Evolutionary conservation across 2,329 filamentous ascomycete species (phyloP), one percentile per base, ranked within the genome.

Genomic region (Leptographium radiaticola): DNA sequence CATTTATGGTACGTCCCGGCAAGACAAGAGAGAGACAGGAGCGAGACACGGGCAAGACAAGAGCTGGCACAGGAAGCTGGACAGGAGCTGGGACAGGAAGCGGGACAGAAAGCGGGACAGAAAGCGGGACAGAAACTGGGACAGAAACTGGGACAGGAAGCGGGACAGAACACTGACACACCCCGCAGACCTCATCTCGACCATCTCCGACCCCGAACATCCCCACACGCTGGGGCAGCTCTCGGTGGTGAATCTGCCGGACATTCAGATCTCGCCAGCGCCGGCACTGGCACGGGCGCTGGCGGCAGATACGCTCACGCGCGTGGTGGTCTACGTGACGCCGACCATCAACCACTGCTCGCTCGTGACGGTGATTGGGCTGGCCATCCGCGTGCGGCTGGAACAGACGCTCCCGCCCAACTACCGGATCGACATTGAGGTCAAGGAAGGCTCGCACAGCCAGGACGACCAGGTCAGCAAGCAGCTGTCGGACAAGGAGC

Each of bases 271-370:
- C 61, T 75, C 74, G 46, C 80, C 83, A 49, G 77, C 85, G 8
- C 76, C 73, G 70, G 11, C 70, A 70, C 46, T 52, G 16, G 10
- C 77, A 71, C 9, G 15, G 4, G 31, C 49, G 16, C 31, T 51
- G 33, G 70, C 72, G 53, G 69, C 73, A 16, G 70, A 74, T 71
- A 81, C 64, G 65, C 79, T 78, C 72, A 89, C 74, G 70, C 84
- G 75, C 42, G 89, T 97, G 39, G 78, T 84, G 4, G 89, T 98
- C 45, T 81, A 95, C 63, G 85, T 98, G 61, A 98, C 93, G 12
- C 93, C 93, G 11, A 98, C 93, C 31, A 93, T 97, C 64, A 94
- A 91, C 16, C 93, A 97, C 70, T 98, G 93, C 73, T 95, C 88
- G 51, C 79, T 98, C 43, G 93, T 93, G 36, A 98, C 93, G 0